Conservation (phyloP, 805 yeast genomes). For the Middelhovenomyces tepae region DNA sequence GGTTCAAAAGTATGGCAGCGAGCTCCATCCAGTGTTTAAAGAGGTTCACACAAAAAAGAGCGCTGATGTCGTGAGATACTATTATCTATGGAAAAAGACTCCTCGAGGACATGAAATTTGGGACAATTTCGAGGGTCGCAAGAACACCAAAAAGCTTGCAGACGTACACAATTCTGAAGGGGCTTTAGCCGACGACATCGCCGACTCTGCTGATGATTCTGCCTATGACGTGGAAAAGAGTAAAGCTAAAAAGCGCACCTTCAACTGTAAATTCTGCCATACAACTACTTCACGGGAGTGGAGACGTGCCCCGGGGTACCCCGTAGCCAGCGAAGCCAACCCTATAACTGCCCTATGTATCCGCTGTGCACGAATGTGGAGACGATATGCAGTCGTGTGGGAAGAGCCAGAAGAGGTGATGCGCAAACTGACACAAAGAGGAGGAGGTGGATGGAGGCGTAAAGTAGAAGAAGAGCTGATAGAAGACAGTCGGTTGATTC, state of each 20-base stretch:
- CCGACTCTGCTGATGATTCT: conserved; percentile 64
- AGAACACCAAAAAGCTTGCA: conserved; percentile 24
- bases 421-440: conserved; percentile 40
- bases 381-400: conserved; percentile 84
- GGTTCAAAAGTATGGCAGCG: conserved; percentile 65
- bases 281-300: conserved; percentile 50
- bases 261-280: conserved; percentile 66
- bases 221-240: conserved; percentile 53
- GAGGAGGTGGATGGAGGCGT: conserved; percentile 49
- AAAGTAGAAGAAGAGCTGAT: conserved; percentile 54
- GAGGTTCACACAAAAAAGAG: conserved; percentile 66
- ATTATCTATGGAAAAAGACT: conserved; percentile 89
- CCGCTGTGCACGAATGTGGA: conserved; percentile 87
- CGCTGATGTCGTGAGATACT: conserved; percentile 76
- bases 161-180: conserved; percentile 15
- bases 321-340: conserved; percentile 29
- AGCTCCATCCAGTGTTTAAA: conserved; percentile 62
- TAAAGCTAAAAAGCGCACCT: conserved; percentile 29
- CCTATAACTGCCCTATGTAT: conserved; percentile 58
- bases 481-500: conserved; percentile 37
- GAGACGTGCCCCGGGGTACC: conserved; percentile 63
- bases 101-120: conserved; percentile 64
- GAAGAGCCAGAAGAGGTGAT: conserved; percentile 63
- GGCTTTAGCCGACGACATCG: conserved; percentile 39
- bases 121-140: conserved; percentile 73